Evolutionary conservation across 805 yeast species (phyloP).

Genomic region (Lachancea waltii): DNA sequence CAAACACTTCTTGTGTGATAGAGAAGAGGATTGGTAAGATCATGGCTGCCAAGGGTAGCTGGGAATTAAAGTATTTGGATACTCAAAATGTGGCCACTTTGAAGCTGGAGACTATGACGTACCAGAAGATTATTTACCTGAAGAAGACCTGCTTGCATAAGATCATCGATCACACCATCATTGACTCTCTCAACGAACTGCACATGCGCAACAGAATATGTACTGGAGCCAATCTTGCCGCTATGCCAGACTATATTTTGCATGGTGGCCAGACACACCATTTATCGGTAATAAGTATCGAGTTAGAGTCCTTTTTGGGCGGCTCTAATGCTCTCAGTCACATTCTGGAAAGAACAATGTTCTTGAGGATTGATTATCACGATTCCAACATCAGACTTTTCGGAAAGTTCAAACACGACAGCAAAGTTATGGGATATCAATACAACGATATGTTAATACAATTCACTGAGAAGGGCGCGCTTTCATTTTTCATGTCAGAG

Average conservation of each 20-base stretch:
- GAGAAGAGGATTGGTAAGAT: conserved; percentile 32
- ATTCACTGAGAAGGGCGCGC: conserved; percentile 22
- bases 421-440: conserved; percentile 26
- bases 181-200: conserved; percentile 32
- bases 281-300: conserved; percentile 23
- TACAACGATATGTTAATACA: conserved; percentile 27
- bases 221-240: conserved; percentile 12
- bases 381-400: conserved; percentile 26
- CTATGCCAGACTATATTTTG: conserved; percentile 23
- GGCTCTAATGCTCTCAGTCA: conserved; percentile 25
- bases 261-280: conserved; percentile 4
- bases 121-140: conserved; percentile 28
- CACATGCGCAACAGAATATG: conserved; percentile 27
- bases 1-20: conserved; percentile 28
- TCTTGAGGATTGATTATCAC: conserved; percentile 28
- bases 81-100: conserved; percentile 19
- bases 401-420: conserved; percentile 30
- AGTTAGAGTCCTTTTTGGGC: conserved; percentile 28
- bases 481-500: conserved; percentile 28
- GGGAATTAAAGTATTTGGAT: conserved; percentile 31
- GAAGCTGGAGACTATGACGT: conserved; percentile 30
- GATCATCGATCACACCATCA: conserved; percentile 32
- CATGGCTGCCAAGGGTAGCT: conserved; percentile 26
- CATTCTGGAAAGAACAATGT: conserved; percentile 28
- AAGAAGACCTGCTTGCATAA: conserved; percentile 29